phyloP scores from a whole-genome alignment of 352 stramenopile species.

The Peronospora destructor region DNA sequence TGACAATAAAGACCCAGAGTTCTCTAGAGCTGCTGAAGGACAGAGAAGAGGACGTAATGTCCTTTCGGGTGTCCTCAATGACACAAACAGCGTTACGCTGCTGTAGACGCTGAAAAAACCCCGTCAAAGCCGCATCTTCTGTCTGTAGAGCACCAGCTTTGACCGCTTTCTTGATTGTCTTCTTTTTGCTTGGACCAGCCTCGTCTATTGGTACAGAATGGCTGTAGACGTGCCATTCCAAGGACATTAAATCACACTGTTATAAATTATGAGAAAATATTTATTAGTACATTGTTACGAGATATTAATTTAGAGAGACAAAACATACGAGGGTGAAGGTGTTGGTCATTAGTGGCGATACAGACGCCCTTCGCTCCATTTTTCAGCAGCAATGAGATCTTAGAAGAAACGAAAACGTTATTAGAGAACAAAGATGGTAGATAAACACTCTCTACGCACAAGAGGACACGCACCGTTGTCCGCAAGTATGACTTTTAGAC shows the following conservation, averaged over 20 bases:
- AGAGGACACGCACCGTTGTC: constrained; percentile 10
- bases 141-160: constrained; percentile 1
- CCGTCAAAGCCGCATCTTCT: constrained; percentile 20
- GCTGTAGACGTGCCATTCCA: constrained; percentile 51
- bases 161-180: constrained; percentile 7
- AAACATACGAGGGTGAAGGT: constrained; percentile 42
- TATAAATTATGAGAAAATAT: constrained; percentile 11
- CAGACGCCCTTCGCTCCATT: constrained; percentile 31
- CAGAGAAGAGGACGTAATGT: neutral
- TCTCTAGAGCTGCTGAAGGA: constrained; percentile 6
- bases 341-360: constrained; percentile 28
- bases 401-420: neutral
- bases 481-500: constrained; percentile 17
- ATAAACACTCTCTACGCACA: constrained; percentile 8
- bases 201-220: constrained; percentile 3
- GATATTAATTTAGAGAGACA: constrained; percentile 13
- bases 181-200: constrained; percentile 1
- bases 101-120: constrained; percentile 33
- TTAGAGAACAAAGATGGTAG: neutral
- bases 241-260: constrained; percentile 37
- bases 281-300: neutral
- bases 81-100: constrained; percentile 36
- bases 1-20: constrained; percentile 56
- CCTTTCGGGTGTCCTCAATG: constrained; percentile 5
- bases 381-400: constrained; percentile 11